These are phyloP conservation scores for Neopestalotiopsis clavispora DNA, from an alignment of 2,329 filamentous ascomycete genomes.

Conservation along the genomic window DNA sequence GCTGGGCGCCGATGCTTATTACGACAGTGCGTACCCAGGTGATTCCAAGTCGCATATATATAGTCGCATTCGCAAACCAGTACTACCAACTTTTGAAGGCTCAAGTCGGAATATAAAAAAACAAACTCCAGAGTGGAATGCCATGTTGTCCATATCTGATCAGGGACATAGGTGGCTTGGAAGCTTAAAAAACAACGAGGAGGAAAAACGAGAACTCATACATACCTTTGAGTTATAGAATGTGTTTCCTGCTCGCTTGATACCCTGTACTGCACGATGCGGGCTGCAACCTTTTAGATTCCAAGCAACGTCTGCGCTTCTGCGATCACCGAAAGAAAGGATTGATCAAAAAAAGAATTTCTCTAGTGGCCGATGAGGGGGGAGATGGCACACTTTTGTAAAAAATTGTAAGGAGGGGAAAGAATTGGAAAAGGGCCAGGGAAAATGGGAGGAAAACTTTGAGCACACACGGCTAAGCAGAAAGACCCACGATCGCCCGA, in stretches of 20 bases:
- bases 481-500: constrained; percentile 17
- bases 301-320: constrained; percentile 11
- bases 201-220: background rate
- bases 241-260: constrained; percentile 7
- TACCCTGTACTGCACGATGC: background rate
- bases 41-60: background rate
- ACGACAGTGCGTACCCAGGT: background rate
- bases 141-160: background rate
- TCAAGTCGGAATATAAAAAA: background rate
- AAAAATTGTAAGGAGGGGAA: constrained; percentile 15
- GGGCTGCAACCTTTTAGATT: constrained; percentile 8
- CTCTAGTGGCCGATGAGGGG: background rate
- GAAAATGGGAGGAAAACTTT: constrained; percentile 15
- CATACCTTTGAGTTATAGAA: constrained; percentile 7
- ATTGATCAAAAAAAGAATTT: background rate
- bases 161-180: background rate
- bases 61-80: background rate
- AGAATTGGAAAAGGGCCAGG: constrained; percentile 4
- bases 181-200: background rate
- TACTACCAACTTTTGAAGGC: background rate
- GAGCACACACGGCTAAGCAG: constrained; percentile 10
- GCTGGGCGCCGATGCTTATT: background rate
- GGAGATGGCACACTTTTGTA: constrained; percentile 2
- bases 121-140: background rate
- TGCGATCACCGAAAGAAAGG: constrained; percentile 1